Evolutionary conservation across 2,329 filamentous ascomycete species (phyloP), one percentile per base, ranked within the genome.

Genomic region (Cladosporium cucumerinum): DNA sequence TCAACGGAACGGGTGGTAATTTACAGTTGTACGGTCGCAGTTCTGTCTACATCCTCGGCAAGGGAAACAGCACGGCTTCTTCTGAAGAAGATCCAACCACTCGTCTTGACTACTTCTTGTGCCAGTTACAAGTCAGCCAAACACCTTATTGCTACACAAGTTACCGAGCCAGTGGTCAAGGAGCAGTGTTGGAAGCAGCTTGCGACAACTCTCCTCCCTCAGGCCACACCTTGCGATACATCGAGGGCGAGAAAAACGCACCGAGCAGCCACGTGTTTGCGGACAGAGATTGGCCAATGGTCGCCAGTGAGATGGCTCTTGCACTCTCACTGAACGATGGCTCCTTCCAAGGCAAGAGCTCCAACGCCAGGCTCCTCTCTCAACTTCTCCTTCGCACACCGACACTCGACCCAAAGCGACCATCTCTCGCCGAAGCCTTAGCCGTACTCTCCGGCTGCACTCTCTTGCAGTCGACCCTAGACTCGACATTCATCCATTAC

Each of bases 371-470:
- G 0, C 68, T 82, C 0, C 70, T 83, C 4, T 80, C 76, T 11
- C 78, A 83, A 57, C 69, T 82, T 48, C 78, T 82, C 21, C 67
- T 81, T 1, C 73, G 74, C 0, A 60, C 63, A 1, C 69, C 73
- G 1, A 69, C 76, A 10, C 80, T 91, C 0, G 78, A 83, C 36
- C 75, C 80, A 0, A 72, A 76, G 0, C 75, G 88, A 0, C 91
- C 91, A 0, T 91, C 87, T 2, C 81, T 91, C n/a, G 87, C 86
- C 0, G 91, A 95, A 75, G 88, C 88, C 0, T 74, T 95, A 0
- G 89, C 90, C 0, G 89, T 92, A 0, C 82, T 93, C 70, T 84
- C 85, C 0, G 86, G 86, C 4, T 87, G 85, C 39, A 91, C 89
- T 0, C 75, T 93, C 0, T 81, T 93, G 10, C 80, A 87, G 51